phyloP scores from a whole-genome alignment of 768 basidiomycete genomes.

The Ramaria sp. region DNA sequence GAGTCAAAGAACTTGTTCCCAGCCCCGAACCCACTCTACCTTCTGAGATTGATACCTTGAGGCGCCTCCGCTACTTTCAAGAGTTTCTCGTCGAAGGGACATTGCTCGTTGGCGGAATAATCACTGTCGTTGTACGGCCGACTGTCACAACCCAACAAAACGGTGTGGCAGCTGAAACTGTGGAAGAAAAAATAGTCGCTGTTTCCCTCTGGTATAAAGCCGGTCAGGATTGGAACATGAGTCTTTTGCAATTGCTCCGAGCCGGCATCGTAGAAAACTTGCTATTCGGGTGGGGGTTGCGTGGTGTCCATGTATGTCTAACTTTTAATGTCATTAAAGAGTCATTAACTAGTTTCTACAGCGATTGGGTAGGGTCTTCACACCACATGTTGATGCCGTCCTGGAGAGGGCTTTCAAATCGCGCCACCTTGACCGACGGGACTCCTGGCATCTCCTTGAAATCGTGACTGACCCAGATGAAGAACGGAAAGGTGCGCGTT shows the following conservation, averaged over 20 bases:
- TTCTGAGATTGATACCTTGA: neutral
- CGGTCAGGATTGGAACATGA: slow-evolving; percentile 10
- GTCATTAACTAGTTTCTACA: neutral
- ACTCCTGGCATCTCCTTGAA: slow-evolving; percentile 14
- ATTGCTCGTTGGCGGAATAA: slow-evolving; percentile 7
- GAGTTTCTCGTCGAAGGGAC: slow-evolving; percentile 10
- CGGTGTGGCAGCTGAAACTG: neutral
- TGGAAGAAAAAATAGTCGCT: slow-evolving; percentile 12
- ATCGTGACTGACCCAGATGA: slow-evolving; percentile 12
- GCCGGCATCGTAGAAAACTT: slow-evolving; percentile 10
- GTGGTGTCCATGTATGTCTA: slow-evolving; percentile 11
- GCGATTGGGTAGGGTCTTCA: slow-evolving; percentile 5
- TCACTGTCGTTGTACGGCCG: slow-evolving; percentile 10
- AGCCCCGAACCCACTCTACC: neutral
- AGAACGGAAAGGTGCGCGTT: slow-evolving; percentile 12
- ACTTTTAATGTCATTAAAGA: neutral
- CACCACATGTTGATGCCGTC: slow-evolving; percentile 10
- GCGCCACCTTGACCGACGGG: slow-evolving; percentile 6
- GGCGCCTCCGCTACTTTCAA: slow-evolving; percentile 13
- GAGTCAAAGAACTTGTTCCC: neutral
- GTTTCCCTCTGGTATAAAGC: slow-evolving; percentile 15
- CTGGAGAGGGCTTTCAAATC: slow-evolving; percentile 8
- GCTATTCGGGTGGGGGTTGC: slow-evolving; percentile 11
- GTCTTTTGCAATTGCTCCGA: slow-evolving; percentile 7
- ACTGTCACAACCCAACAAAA: too few relatives aligned